Evolutionary conservation across 1,284 basidiomycete species (phyloP).

Genomic region (Malassezia brasiliensis): DNA sequence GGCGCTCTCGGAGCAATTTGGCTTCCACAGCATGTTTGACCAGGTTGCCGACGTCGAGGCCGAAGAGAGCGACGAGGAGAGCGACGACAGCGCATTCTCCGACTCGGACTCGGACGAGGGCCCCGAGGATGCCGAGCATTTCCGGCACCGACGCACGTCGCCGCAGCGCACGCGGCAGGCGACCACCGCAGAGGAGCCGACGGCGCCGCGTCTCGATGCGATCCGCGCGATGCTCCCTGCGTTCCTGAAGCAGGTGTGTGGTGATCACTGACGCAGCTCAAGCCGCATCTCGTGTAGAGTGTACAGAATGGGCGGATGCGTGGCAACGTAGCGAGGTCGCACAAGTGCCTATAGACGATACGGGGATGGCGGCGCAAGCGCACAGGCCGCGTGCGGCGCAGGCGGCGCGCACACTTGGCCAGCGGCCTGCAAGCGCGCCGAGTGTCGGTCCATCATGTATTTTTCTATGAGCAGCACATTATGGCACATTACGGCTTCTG

Average conservation of each 20-base stretch:
- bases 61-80: slow-evolving; percentile 27
- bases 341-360: too few relatives aligned
- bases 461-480: too few relatives aligned
- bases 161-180: not conserved
- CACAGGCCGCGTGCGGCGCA: too few relatives aligned
- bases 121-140: slow-evolving; percentile 8
- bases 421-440: too few relatives aligned
- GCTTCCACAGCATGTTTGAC: slow-evolving; percentile 32
- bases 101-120: slow-evolving; percentile 6
- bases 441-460: too few relatives aligned
- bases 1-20: slow-evolving; percentile 41
- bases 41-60: slow-evolving; percentile 32
- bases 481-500: slow-evolving; percentile 33
- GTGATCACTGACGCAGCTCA: not conserved
- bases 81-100: slow-evolving; percentile 12
- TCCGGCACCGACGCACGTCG: not conserved
- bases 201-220: not conserved
- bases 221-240: slow-evolving; percentile 6
- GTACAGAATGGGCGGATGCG: too few relatives aligned
- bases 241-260: slow-evolving; percentile 1
- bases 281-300: too few relatives aligned
- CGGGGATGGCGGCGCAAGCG: too few relatives aligned
- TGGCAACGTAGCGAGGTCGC: too few relatives aligned
- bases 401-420: too few relatives aligned
- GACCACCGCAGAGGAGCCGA: not conserved